These are phyloP conservation scores for Blastobotrys indianensis DNA, from an alignment of 1,139 yeast species.

Conservation along the genomic window DNA sequence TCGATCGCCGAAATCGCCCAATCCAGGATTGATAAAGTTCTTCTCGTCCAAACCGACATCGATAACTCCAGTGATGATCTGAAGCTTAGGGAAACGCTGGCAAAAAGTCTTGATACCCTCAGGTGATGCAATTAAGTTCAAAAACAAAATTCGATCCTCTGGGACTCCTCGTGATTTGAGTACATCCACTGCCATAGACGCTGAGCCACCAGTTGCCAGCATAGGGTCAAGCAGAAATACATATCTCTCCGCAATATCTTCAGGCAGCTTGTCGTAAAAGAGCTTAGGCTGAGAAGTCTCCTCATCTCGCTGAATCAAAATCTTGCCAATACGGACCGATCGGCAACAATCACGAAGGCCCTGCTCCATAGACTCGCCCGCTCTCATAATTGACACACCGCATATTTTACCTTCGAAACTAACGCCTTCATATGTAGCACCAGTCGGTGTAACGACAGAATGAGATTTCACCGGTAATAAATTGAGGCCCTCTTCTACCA, in stretches of 20 bases:
- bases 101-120: slow-evolving; percentile 83
- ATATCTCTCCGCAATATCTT: slow-evolving; percentile 78
- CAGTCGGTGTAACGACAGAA: slow-evolving; percentile 70
- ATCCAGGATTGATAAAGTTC: slow-evolving; percentile 85
- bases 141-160: slow-evolving; percentile 77
- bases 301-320: slow-evolving; percentile 93
- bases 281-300: slow-evolving; percentile 59
- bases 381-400: slow-evolving; percentile 95
- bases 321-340: slow-evolving; percentile 92
- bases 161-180: slow-evolving; percentile 79
- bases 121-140: slow-evolving; percentile 89
- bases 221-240: slow-evolving; percentile 92
- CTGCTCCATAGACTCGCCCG: slow-evolving; percentile 98
- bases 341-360: slow-evolving; percentile 95
- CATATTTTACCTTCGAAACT: slow-evolving; percentile 86
- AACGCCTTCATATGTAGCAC: slow-evolving; percentile 68
- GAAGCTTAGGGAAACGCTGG: slow-evolving; percentile 72
- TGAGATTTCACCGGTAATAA: slow-evolving; percentile 76
- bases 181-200: slow-evolving; percentile 94
- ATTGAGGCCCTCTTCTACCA: slow-evolving; percentile 93
- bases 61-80: slow-evolving; percentile 87
- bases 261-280: slow-evolving; percentile 89
- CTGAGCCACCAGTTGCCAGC: slow-evolving; percentile 98
- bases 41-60: slow-evolving; percentile 80
- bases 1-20: slow-evolving; percentile 97